Percentiles rank a stretch among this genome's conserved stretches.
phyloP scores from a whole-genome alignment of 2,329 filamentous ascomycete genomes.

The Ophiocordyceps camponoti-floridani region DNA sequence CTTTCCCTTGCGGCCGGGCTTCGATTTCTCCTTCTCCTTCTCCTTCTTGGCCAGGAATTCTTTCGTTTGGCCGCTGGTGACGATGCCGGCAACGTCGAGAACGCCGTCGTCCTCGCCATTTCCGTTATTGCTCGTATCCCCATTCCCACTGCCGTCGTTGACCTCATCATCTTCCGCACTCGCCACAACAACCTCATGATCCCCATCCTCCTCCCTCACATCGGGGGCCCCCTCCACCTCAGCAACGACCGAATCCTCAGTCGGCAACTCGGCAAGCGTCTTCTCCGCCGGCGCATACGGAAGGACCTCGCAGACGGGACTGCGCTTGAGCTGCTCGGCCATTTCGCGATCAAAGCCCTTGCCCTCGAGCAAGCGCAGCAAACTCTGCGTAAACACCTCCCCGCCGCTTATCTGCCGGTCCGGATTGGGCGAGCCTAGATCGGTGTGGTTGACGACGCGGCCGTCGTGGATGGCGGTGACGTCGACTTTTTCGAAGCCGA shows the following conservation, averaged over 20 bases:
- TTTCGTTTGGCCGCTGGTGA: conserved; percentile 62
- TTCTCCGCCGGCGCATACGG: conserved; percentile 30
- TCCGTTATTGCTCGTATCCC: background rate
- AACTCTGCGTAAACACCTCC: conserved; percentile 63
- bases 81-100: conserved; percentile 69
- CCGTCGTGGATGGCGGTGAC: conserved; percentile 81
- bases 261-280: conserved; percentile 29
- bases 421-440: conserved; percentile 36
- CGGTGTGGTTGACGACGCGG: conserved; percentile 49
- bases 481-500: conserved; percentile 84
- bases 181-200: no score
- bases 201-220: no score
- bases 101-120: conserved; percentile 33
- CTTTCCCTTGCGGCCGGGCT: conserved; percentile 30
- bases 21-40: conserved; percentile 61
- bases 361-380: conserved; percentile 46
- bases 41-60: conserved; percentile 74
- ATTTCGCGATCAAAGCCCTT: conserved; percentile 46
- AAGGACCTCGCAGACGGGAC: conserved; percentile 47
- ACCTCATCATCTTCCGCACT: background rate
- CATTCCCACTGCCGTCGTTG: background rate
- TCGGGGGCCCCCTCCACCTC: background rate
- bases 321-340: conserved; percentile 54
- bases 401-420: conserved; percentile 50
- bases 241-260: conserved; percentile 13